These are phyloP conservation scores for Crithidia acanthocephali DNA, from an alignment of 208 protist species.

Conservation along the genomic window DNA sequence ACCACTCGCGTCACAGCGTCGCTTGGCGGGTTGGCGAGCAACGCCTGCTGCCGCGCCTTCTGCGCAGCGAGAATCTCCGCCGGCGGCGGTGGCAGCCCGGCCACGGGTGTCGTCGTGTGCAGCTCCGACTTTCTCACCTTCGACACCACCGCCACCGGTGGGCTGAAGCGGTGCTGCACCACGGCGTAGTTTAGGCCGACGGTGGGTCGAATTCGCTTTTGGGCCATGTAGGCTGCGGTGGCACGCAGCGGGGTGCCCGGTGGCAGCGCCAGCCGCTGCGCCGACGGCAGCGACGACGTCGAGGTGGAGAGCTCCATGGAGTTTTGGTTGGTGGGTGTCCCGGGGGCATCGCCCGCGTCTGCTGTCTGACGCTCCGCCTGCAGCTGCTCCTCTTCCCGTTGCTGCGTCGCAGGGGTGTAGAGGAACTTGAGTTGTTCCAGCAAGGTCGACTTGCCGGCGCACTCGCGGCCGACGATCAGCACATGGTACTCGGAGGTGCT, in stretches of 20 bases:
- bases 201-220: slow-evolving; percentile 96
- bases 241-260: slow-evolving; percentile 36
- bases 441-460: slow-evolving; percentile 98
- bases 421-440: slow-evolving; percentile 97
- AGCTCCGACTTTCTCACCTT: slow-evolving; percentile 75
- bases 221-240: slow-evolving; percentile 35
- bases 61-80: slow-evolving; percentile 16
- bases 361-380: slow-evolving; percentile 7
- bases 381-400: slow-evolving; percentile 5
- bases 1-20: slow-evolving; percentile 49
- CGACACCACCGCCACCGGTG: slow-evolving; percentile 17
- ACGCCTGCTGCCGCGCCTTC: slow-evolving; percentile 18
- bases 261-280: neutral
- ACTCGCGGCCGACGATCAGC: slow-evolving; percentile 95
- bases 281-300: neutral
- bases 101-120: slow-evolving; percentile 36
- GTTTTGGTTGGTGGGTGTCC: slow-evolving; percentile 6
- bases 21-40: slow-evolving; percentile 17
- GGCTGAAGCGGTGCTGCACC: slow-evolving; percentile 79
- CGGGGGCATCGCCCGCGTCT: neutral
- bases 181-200: slow-evolving; percentile 97
- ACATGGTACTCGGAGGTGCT: slow-evolving; percentile 87
- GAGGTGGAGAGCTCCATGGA: slow-evolving; percentile 93
- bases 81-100: slow-evolving; percentile 51
- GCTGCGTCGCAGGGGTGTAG: slow-evolving; percentile 43